phyloP scores from a whole-genome alignment of 2,329 filamentous ascomycete genomes.

The Neofusicoccum sp. region DNA sequence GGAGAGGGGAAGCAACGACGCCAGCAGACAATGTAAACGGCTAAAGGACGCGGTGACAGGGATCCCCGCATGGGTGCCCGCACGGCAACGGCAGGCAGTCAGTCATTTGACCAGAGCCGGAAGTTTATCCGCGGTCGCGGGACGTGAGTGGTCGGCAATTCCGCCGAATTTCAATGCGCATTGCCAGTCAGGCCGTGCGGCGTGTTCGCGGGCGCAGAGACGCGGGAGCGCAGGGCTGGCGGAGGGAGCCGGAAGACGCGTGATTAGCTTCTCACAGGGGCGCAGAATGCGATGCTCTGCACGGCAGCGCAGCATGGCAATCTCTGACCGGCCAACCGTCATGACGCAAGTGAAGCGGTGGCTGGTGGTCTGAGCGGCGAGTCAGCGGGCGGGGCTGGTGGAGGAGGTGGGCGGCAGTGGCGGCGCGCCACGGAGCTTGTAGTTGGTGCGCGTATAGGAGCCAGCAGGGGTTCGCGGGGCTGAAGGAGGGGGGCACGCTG shows the following conservation, averaged over 20 bases:
- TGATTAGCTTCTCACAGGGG: not conserved
- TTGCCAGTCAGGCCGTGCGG: not conserved
- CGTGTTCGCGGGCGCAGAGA: not conserved
- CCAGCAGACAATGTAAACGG: not conserved
- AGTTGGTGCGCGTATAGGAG: not conserved
- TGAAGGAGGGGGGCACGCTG: not conserved
- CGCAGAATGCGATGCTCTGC: not conserved
- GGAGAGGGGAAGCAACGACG: not conserved
- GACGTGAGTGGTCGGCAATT: not conserved
- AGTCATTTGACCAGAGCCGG: slow-evolving; percentile 1
- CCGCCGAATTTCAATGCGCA: not conserved
- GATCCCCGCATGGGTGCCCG: not conserved
- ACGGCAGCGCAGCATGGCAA: not conserved
- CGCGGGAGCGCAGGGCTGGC: too few relatives aligned
- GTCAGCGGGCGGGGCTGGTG: slow-evolving; percentile 13
- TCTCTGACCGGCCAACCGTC: not conserved
- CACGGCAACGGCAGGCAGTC: not conserved
- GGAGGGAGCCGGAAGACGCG: too few relatives aligned
- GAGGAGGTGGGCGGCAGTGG: slow-evolving; percentile 5
- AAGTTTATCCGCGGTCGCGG: not conserved
- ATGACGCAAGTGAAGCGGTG: slow-evolving; percentile 11
- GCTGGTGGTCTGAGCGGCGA: slow-evolving; percentile 13
- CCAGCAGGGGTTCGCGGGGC: not conserved
- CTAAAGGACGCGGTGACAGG: slow-evolving; percentile 3
- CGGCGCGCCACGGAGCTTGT: slow-evolving; percentile 15